Base-by-base conservation (phyloP, 306 rosid species). In the Begonia fuchsioides region DNA sequence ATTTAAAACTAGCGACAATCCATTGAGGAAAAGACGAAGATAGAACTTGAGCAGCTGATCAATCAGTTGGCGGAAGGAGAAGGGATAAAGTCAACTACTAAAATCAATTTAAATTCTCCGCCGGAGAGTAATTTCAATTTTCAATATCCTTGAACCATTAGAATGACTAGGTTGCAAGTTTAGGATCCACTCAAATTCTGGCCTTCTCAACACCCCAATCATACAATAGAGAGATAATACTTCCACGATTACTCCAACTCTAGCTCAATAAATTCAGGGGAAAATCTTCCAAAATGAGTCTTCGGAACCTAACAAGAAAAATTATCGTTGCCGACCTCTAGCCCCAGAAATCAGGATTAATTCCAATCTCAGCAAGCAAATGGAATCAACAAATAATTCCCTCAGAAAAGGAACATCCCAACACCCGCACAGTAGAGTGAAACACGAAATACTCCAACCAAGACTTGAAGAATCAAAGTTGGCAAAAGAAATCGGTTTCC, bases 291-390 rank as follows among this genome's bases (percentile, higher is more conserved):
- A 4, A 26, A 26, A 26, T 26, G 35, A 6, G 35, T 26, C 46
- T 57, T 49, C 62, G 39, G 50, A 44, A 49, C 51, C 9, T 51
- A 52, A 50, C 20, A 39, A 17, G 47, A 43, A 17, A n/a, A 43
- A 10, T 3, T 43, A 10, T 39, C 38, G 39, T 45, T 54, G 47
- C 62, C 47, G 32, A 15, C 18, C 52, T 54, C 32, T 32, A 68
- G 13, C 3, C 17, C 44, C 49, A 40, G 13, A 4, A 18, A 20
- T 41, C 13, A 5, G 13, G 38, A 49, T 53, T 48, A 56, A 64
- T 48, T 47, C 62, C 52, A 54, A 73, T 85, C 95, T 71, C 50
- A 47, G 39, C 12, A 48, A 13, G 53, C 41, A 58, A 64, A 48
- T 15, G 51, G 60, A 74, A 69, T 70, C 68, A 59, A 46, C 13